These are phyloP conservation scores for Saccharomyces hybrid DNA, from an alignment of 1,139 yeast species.

Conservation along the genomic window DNA sequence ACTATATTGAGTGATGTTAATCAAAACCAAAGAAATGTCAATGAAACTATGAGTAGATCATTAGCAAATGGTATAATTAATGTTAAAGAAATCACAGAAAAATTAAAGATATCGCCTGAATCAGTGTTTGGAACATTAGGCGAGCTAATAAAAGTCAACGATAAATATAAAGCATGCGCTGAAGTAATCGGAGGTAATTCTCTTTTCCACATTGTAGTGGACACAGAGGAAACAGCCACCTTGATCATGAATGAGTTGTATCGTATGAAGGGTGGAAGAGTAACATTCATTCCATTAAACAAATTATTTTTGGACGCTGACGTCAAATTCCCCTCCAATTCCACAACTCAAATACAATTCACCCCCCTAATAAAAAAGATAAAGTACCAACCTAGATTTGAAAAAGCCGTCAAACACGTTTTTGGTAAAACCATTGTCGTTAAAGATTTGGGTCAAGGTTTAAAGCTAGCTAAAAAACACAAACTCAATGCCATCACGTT, in stretches of 20 bases:
- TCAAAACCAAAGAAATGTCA: conserved; percentile 51
- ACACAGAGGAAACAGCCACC: conserved; percentile 77
- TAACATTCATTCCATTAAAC: conserved; percentile 84
- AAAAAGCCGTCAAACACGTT: conserved; percentile 64
- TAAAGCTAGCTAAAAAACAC: conserved; percentile 55
- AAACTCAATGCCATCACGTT: conserved; percentile 74
- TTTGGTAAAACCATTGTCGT: conserved; percentile 80
- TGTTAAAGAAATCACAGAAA: conserved; percentile 51
- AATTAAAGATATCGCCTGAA: conserved; percentile 42
- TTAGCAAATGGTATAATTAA: conserved; percentile 64
- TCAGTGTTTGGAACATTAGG: conserved; percentile 81
- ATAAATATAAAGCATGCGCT: conserved; percentile 75
- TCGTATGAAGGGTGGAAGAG: conserved; percentile 70
- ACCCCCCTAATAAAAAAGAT: conserved; percentile 74
- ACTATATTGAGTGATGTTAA: conserved; percentile 50
- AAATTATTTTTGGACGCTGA: conserved; percentile 58
- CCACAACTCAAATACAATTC: conserved; percentile 35
- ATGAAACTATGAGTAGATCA: conserved; percentile 67
- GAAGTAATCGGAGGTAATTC: conserved; percentile 87
- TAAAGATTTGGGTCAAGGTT: conserved; percentile 59
- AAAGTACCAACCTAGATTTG: conserved; percentile 48
- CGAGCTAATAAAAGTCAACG: conserved; percentile 71
- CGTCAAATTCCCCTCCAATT: conserved; percentile 37
- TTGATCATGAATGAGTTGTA: conserved; percentile 66
- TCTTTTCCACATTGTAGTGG: conserved; percentile 82